These are phyloP conservation scores for Lentinula detonsa DNA, from an alignment of 768 basidiomycete species.

Conservation along the genomic window DNA sequence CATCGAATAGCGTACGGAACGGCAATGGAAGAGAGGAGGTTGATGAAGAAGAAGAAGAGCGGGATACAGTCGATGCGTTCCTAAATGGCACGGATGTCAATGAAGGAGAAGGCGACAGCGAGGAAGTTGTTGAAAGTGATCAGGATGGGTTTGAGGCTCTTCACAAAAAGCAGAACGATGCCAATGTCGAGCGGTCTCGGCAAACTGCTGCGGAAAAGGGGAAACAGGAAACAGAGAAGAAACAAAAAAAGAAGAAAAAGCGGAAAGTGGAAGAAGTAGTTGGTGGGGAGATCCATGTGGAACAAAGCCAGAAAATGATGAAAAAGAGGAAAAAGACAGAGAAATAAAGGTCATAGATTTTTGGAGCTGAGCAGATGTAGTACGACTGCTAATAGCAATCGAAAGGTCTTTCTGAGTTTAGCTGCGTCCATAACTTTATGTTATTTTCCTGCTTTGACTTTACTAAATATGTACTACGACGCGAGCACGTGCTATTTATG, in stretches of 20 bases:
- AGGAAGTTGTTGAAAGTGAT: conserved; percentile 5
- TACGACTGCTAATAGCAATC: too few relatives aligned
- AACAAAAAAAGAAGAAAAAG: conserved; percentile 16
- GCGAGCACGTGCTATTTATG: background rate
- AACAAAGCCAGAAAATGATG: background rate
- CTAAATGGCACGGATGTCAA: conserved; percentile 1
- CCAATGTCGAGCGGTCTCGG: background rate
- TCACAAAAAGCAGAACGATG: conserved; percentile 12
- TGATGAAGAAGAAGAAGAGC: conserved; percentile 8
- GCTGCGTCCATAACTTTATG: too few relatives aligned
- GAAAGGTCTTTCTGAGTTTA: too few relatives aligned
- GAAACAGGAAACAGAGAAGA: conserved; percentile 16
- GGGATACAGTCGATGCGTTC: conserved; percentile 5
- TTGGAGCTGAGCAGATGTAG: background rate
- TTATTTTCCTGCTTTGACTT: background rate
- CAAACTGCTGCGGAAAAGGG: conserved; percentile 18
- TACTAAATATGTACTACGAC: background rate
- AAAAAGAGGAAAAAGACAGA: conserved; percentile 15
- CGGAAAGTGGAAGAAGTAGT: conserved; percentile 19
- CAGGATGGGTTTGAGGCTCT: conserved; percentile 10
- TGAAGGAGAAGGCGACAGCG: conserved; percentile 4
- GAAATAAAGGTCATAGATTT: background rate
- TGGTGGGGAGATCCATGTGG: conserved; percentile 3
- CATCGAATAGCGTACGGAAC: conserved; percentile 14
- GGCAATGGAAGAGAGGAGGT: conserved; percentile 1